Base-by-base conservation (phyloP, 192 early-diverging fungal species). In the Rhizoclosmatium globosum region DNA sequence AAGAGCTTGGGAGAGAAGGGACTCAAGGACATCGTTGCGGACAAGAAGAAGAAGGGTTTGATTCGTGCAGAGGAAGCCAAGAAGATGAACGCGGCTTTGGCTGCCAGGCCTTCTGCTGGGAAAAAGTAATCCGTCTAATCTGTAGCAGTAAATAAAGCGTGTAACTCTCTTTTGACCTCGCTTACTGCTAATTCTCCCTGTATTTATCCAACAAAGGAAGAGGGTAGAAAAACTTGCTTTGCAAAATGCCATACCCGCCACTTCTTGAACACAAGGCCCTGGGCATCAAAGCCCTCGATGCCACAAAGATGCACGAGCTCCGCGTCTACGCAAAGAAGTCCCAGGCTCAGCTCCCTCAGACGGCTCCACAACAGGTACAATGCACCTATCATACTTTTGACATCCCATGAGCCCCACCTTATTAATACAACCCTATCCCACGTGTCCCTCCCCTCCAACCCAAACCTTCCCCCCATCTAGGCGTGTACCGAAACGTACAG, bases 1-100 rank as follows among this genome's bases (percentile, higher is more conserved):
- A 93, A 92, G 83, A 78, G 78, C 11, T 65, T 89, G 42, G 93
- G 90, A 17, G 90, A 91, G 44, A 84, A 86, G 53, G 88, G 86
- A 42, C 83, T 87, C 48, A 81, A 79, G n/a, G 83, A 85, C 19
- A 70, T 81, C 11, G 79, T 74, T 1, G 88, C 85, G 48, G 80
- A 81, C 62, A 85, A 85, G 66, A 85, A 83, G 59, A 83, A 83
- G 46, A 88, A 86, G 79, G 66, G 66, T 60, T 61, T 78, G 56
- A 60, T 78, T 38, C 44, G 53, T 43, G 74, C n/a, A 4, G 64
- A 9, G 11, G 74, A 76, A 46, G 74, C 74, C 17, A 76, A 76
- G 43, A 76, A 67, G 47, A 76, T 76, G 61, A 47, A 7, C 50
- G 50, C 50, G 6, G 50, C 50, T 17, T 13, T 53, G 9, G 17